Evolutionary conservation across 164 flowering plant species (phyloP).

Genomic region (Umbellularia californica): DNA sequence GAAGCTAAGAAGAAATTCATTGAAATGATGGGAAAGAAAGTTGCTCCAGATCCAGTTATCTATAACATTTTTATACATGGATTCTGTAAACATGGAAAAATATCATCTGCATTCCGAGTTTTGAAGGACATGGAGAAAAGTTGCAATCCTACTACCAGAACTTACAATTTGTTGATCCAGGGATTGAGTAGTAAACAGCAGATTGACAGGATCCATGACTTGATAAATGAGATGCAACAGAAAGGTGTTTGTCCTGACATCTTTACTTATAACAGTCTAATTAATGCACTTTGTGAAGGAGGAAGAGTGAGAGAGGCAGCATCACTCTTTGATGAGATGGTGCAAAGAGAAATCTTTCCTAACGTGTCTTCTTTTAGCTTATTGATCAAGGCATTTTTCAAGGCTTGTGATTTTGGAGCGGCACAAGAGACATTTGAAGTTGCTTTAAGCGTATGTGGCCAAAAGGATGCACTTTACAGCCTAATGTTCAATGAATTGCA

Average conservation of each 20-base stretch:
- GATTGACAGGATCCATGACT: conserved; percentile 63
- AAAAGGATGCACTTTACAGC: conserved; percentile 58
- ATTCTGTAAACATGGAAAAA: conserved; percentile 68
- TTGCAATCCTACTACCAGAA: conserved; percentile 53
- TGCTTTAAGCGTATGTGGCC: conserved; percentile 57
- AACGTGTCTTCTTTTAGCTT: conserved; percentile 54
- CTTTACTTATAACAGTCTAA: conserved; percentile 60
- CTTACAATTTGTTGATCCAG: conserved; percentile 74
- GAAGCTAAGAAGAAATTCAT: conserved; percentile 81
- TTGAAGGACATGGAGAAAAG: conserved; percentile 93
- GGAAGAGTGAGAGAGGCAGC: conserved; percentile 64
- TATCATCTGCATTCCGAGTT: conserved; percentile 83
- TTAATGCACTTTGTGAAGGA: conserved; percentile 61
- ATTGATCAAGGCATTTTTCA: conserved; percentile 63
- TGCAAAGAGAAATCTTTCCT: conserved; percentile 57
- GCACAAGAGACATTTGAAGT: conserved; percentile 67
- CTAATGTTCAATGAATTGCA: conserved; percentile 70
- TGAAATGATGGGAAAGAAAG: conserved; percentile 68
- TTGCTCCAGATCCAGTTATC: conserved; percentile 61
- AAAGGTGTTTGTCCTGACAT: conserved; percentile 59
- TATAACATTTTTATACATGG: conserved; percentile 59
- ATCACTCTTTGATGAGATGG: conserved; percentile 69
- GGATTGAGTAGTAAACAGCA: conserved; percentile 66
- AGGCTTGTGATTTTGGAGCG: conserved; percentile 48
- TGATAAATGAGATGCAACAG: conserved; percentile 81